Conservation (phyloP, 2,329 filamentous ascomycete genomes). For the Corynespora cassiicola region DNA sequence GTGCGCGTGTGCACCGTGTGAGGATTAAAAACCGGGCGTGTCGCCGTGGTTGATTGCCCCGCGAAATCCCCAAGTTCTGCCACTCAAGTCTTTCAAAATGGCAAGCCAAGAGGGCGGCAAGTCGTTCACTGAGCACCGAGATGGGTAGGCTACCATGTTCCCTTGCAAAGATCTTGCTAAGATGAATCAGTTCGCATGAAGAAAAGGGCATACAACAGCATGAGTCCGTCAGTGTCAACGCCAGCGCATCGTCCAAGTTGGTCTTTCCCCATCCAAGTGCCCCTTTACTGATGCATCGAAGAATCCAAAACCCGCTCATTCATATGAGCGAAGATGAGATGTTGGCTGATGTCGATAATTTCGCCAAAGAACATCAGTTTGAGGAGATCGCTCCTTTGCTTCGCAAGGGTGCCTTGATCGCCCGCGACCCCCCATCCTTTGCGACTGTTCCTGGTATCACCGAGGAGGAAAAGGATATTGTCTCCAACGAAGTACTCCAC, state of each 20-base stretch:
- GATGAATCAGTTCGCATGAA: constrained; percentile 10
- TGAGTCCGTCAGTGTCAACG: constrained; percentile 6
- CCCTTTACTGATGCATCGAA: constrained; percentile 2
- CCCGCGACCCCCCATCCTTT: constrained; percentile 42
- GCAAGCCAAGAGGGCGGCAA: constrained; percentile 11
- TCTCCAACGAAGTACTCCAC: constrained; percentile 35
- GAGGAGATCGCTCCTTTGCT: constrained; percentile 54
- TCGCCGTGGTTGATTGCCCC: no score
- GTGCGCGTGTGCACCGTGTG: no score
- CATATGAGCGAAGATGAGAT: constrained; percentile 45
- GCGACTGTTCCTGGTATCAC: constrained; percentile 19
- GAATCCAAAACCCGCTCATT: constrained; percentile 26
- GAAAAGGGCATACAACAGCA: constrained; percentile 7
- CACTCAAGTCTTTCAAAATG: constrained; percentile 16
- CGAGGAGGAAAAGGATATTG: constrained; percentile 21
- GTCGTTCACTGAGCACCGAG: constrained; percentile 16
- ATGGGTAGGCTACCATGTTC: constrained; percentile 12
- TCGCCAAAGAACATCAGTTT: constrained; percentile 55
- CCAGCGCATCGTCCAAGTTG: constrained; percentile 15
- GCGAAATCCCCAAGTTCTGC: no score
- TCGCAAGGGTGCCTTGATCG: constrained; percentile 56
- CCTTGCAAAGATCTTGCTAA: constrained; percentile 1
- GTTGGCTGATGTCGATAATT: constrained; percentile 59
- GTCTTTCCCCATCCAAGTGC: not conserved
- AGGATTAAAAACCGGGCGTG: no score